phyloP scores from a whole-genome alignment of 331 rosid species.

The Rosa hybrid region DNA sequence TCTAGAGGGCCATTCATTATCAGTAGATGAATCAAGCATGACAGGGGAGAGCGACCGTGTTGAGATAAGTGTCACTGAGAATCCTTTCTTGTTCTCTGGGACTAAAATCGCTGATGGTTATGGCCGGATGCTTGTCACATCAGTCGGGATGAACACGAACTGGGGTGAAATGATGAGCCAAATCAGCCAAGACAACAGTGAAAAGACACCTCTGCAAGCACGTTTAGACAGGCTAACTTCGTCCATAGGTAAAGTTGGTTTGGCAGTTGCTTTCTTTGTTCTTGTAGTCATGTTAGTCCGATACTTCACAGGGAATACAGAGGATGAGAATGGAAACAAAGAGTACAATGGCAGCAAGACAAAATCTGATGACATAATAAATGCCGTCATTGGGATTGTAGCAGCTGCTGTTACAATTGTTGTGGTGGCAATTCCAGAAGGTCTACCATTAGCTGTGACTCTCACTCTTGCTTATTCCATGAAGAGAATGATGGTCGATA shows the following conservation, averaged over 20 bases:
- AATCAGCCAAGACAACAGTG: conserved; percentile 11
- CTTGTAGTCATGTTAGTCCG: conserved; percentile 21
- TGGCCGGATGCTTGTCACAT: conserved; percentile 35
- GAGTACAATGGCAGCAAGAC: conserved; percentile 27
- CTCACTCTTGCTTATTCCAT: conserved; percentile 39
- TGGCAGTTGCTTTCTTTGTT: conserved; percentile 33
- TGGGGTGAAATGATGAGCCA: conserved; percentile 32
- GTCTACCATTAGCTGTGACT: conserved; percentile 28
- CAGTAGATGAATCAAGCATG: conserved; percentile 34
- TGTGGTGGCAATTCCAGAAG: conserved; percentile 38
- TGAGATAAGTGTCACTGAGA: background rate
- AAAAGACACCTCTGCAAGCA: conserved; percentile 28
- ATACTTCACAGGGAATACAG: conserved; percentile 32
- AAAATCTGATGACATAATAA: conserved; percentile 22
- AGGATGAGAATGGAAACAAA: conserved; percentile 23
- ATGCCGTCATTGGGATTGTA: conserved; percentile 21
- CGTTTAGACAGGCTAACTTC: conserved; percentile 24
- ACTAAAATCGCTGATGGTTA: conserved; percentile 25
- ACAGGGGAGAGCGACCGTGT: conserved; percentile 18
- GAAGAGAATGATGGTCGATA: conserved; percentile 39
- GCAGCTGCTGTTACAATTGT: conserved; percentile 34
- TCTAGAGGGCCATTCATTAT: conserved; percentile 28
- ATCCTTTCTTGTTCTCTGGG: conserved; percentile 30
- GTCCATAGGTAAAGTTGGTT: conserved; percentile 26
- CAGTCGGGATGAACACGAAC: conserved; percentile 29